Conservation (phyloP, 495 filamentous ascomycete genomes). For the Gamarada debralockiae region DNA sequence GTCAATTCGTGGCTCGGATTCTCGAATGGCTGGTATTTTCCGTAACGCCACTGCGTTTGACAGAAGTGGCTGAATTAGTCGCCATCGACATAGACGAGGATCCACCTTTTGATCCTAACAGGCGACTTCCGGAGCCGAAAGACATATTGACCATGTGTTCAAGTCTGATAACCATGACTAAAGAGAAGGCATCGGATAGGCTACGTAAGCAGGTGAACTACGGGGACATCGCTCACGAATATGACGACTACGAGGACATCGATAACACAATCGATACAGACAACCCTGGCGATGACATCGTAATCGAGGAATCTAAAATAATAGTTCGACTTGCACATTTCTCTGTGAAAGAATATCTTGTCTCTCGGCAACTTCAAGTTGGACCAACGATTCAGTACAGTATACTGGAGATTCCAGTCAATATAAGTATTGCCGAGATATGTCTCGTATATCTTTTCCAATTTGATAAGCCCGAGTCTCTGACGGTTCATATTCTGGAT, state of each 20-base stretch:
- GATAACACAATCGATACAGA: too few relatives aligned
- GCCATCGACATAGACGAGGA: slow-evolving; percentile 16
- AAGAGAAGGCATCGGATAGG: neutral
- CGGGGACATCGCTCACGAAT: too few relatives aligned
- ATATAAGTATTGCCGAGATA: slow-evolving; percentile 24
- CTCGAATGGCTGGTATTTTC: slow-evolving; percentile 31
- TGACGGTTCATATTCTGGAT: slow-evolving; percentile 15
- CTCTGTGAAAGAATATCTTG: slow-evolving; percentile 38
- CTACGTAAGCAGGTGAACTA: neutral
- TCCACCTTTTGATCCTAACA: slow-evolving; percentile 19
- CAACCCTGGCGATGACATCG: too few relatives aligned
- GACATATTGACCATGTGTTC: slow-evolving; percentile 27
- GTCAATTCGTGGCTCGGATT: slow-evolving; percentile 21
- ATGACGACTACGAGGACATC: too few relatives aligned
- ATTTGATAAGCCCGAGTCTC: neutral
- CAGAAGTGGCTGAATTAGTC: slow-evolving; percentile 28
- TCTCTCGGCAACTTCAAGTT: neutral
- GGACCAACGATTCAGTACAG: neutral
- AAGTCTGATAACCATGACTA: slow-evolving; percentile 22
- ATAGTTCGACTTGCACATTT: slow-evolving; percentile 30
- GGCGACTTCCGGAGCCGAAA: slow-evolving; percentile 19
- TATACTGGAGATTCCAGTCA: neutral
- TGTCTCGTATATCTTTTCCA: slow-evolving; percentile 32
- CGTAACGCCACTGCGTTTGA: slow-evolving; percentile 23
- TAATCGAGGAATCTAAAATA: neutral